Percentiles rank a stretch among this genome's conserved stretches.
phyloP scores from a whole-genome alignment of 495 filamentous ascomycete genomes.

The Astrocystis sublimbata region DNA sequence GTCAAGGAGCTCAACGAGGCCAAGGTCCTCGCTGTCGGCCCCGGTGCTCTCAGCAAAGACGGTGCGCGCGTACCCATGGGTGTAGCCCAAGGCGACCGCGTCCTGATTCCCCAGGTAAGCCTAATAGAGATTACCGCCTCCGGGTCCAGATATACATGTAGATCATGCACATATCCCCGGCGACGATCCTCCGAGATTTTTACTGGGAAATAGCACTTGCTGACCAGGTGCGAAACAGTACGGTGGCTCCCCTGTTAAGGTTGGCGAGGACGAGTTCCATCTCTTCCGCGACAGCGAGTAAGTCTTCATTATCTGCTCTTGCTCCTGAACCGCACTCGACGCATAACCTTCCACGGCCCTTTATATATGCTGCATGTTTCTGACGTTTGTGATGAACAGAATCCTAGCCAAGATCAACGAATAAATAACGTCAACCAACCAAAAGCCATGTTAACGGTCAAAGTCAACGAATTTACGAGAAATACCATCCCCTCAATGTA shows the following conservation, averaged over 20 bases:
- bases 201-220: slow-evolving; percentile 16
- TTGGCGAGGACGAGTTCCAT: slow-evolving; percentile 93
- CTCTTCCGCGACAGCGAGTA: slow-evolving; percentile 98
- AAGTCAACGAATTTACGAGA: slow-evolving; percentile 33
- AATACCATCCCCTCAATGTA: slow-evolving; percentile 28
- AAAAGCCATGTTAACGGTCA: slow-evolving; percentile 8
- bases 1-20: slow-evolving; percentile 99
- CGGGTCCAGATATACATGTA: not conserved
- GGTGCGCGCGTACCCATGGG: slow-evolving; percentile 82
- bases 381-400: slow-evolving; percentile 43
- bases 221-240: slow-evolving; percentile 60
- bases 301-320: slow-evolving; percentile 36
- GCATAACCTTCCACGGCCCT: not conserved
- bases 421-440: slow-evolving; percentile 49
- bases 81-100: slow-evolving; percentile 82
- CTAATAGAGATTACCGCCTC: not conserved
- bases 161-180: not conserved
- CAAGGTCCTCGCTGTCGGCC: slow-evolving; percentile 91
- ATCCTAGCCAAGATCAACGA: slow-evolving; percentile 90
- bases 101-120: slow-evolving; percentile 93
- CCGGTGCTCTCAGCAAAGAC: slow-evolving; percentile 80
- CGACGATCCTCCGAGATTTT: not conserved
- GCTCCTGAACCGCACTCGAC: not conserved
- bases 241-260: slow-evolving; percentile 93
- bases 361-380: not conserved